phyloP scores from a whole-genome alignment of 352 stramenopile species.

The Phytophthora europaea region DNA sequence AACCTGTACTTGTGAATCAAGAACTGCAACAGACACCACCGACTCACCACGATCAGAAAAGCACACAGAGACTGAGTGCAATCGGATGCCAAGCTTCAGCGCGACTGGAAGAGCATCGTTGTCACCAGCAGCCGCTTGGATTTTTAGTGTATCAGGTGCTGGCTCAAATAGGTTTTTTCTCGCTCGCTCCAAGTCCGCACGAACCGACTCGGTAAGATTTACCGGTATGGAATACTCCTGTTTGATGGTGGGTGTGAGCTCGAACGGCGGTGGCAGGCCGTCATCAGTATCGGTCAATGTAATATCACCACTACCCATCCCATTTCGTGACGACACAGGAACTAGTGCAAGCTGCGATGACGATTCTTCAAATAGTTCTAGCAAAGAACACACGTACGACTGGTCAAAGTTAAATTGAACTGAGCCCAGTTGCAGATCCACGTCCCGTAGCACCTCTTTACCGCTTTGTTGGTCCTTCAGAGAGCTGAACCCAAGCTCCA shows the following conservation, averaged over 20 bases:
- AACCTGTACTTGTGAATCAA: conserved; percentile 58
- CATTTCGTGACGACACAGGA: conserved; percentile 29
- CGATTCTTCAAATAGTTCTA: conserved; percentile 82
- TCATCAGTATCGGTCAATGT: conserved; percentile 28
- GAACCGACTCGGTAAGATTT: conserved; percentile 83
- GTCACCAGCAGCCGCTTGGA: background rate
- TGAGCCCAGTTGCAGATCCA: conserved; percentile 81
- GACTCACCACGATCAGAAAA: conserved; percentile 79
- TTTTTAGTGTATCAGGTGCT: conserved; percentile 13
- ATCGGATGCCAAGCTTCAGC: conserved; percentile 57
- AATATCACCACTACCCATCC: conserved; percentile 22
- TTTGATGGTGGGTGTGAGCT: conserved; percentile 67
- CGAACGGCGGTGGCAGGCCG: conserved; percentile 57
- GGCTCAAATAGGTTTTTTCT: conserved; percentile 67
- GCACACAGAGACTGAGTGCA: conserved; percentile 85
- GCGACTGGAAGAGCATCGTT: conserved; percentile 17
- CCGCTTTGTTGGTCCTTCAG: conserved; percentile 71
- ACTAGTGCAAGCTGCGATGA: conserved; percentile 55
- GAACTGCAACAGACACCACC: conserved; percentile 73
- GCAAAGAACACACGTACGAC: conserved; percentile 80
- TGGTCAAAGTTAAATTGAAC: conserved; percentile 90
- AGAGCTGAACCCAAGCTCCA: conserved; percentile 73
- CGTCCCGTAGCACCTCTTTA: conserved; percentile 56
- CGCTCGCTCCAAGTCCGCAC: conserved; percentile 83
- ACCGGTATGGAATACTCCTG: conserved; percentile 81